phyloP scores from a whole-genome alignment of 164 flowering plant genomes.

The Aristolochia contorta region DNA sequence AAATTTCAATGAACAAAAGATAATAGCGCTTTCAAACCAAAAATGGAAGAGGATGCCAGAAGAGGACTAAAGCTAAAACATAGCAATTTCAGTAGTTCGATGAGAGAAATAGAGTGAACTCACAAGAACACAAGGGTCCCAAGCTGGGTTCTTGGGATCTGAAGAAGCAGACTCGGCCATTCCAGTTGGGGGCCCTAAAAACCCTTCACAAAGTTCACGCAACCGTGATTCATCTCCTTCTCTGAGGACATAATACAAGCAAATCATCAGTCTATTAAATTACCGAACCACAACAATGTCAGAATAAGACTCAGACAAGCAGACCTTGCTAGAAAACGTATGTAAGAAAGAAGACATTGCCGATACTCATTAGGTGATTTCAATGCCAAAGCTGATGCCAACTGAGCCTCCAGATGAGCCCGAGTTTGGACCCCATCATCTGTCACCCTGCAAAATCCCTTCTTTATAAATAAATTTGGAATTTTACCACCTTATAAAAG shows the following conservation, averaged over 20 bases:
- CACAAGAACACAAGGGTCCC: conserved; percentile 97
- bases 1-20: no score
- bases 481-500: no score
- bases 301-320: neutral
- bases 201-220: conserved; percentile 88
- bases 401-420: conserved; percentile 91
- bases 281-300: neutral
- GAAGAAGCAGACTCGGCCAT: conserved; percentile 52
- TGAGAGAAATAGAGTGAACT: conserved; percentile 14
- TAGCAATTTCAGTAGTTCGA: neutral
- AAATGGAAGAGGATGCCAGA: no score
- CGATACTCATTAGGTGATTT: conserved; percentile 85
- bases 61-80: no score
- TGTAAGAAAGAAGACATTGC: conserved; percentile 80
- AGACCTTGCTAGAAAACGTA: conserved; percentile 86
- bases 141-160: conserved; percentile 40
- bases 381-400: conserved; percentile 83
- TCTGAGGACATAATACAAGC: conserved; percentile 26
- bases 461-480: no score
- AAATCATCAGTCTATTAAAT: neutral
- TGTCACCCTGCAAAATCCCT: conserved; percentile 43
- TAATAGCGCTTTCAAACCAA: no score
- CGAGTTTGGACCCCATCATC: conserved; percentile 98
- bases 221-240: conserved; percentile 94
- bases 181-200: conserved; percentile 95